These are phyloP conservation scores for Akebia trifoliata DNA, from an alignment of 164 flowering plant species.

Conservation along the genomic window DNA sequence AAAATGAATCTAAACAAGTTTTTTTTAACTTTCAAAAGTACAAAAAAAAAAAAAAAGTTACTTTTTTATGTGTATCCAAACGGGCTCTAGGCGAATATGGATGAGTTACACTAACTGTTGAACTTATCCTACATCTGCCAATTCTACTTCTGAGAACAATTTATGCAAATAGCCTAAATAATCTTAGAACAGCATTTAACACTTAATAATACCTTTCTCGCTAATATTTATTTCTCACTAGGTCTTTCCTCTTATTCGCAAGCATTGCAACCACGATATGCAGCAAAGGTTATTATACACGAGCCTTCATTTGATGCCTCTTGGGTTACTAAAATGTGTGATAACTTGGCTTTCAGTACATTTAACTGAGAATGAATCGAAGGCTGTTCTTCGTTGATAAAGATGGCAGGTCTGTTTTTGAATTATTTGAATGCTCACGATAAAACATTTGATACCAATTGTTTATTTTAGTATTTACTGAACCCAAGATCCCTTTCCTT, in stretches of 20 bases:
- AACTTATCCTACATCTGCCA: not conserved
- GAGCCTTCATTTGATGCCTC: constrained; percentile 66
- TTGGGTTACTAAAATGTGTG: constrained; percentile 65
- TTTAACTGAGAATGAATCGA: constrained; percentile 51
- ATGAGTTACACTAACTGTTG: not conserved
- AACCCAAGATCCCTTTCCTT: not conserved
- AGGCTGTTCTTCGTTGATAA: constrained; percentile 37
- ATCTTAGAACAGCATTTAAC: not conserved
- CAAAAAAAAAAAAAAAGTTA: too few species aligned
- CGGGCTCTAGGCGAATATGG: too few species aligned
- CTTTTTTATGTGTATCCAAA: too few species aligned
- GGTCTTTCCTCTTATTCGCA: constrained; percentile 55
- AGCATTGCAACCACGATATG: constrained; percentile 43
- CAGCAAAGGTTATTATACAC: constrained; percentile 44
- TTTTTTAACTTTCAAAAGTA: too few species aligned
- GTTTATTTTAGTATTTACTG: not conserved
- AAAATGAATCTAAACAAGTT: too few species aligned
- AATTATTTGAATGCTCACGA: constrained; percentile 3
- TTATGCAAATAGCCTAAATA: not conserved
- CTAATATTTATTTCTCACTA: constrained; percentile 22
- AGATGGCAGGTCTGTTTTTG: constrained; percentile 28
- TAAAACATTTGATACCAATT: not conserved
- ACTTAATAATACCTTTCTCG: not conserved
- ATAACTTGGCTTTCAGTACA: constrained; percentile 61
- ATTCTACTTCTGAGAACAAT: not conserved